A percentile compares a stretch with the other conserved stretches of the same genome.
Conservation (phyloP, 1,139 yeast genomes). For the Saccharomyces hybrid region DNA sequence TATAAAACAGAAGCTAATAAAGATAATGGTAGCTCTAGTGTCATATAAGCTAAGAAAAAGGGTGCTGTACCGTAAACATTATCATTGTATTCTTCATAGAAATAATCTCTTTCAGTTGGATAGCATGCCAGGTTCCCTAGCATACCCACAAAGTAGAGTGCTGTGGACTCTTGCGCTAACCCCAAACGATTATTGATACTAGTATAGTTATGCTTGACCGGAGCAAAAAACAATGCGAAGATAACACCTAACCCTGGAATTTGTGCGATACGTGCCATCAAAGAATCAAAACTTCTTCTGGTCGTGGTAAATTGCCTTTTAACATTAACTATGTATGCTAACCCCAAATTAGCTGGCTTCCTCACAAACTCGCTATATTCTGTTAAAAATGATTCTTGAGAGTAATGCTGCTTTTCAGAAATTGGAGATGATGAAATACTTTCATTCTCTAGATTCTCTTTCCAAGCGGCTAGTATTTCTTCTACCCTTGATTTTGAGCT, state of each 20-base stretch:
- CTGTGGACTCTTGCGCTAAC: slow-evolving; percentile 62
- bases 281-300: slow-evolving; percentile 51
- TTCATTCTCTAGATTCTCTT: slow-evolving; percentile 12
- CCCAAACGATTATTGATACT: slow-evolving; percentile 68
- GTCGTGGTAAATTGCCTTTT: slow-evolving; percentile 46
- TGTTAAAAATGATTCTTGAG: slow-evolving; percentile 10
- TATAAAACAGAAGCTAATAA: slow-evolving; percentile 52
- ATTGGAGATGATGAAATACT: not conserved
- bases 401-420: slow-evolving; percentile 4
- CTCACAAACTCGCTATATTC: slow-evolving; percentile 19
- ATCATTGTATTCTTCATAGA: slow-evolving; percentile 73
- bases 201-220: slow-evolving; percentile 48
- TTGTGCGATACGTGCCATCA: slow-evolving; percentile 63
- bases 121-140: slow-evolving; percentile 67
- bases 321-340: slow-evolving; percentile 39
- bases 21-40: slow-evolving; percentile 71
- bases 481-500: slow-evolving; percentile 37
- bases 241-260: slow-evolving; percentile 57
- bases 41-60: slow-evolving; percentile 56
- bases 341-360: slow-evolving; percentile 30
- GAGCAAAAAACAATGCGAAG: slow-evolving; percentile 64
- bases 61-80: slow-evolving; percentile 62
- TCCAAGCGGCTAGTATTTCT: slow-evolving; percentile 46
- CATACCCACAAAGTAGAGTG: slow-evolving; percentile 73
- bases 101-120: slow-evolving; percentile 65